phyloP scores from a whole-genome alignment of 106 monocot species.

The Ottelia alismoides region DNA sequence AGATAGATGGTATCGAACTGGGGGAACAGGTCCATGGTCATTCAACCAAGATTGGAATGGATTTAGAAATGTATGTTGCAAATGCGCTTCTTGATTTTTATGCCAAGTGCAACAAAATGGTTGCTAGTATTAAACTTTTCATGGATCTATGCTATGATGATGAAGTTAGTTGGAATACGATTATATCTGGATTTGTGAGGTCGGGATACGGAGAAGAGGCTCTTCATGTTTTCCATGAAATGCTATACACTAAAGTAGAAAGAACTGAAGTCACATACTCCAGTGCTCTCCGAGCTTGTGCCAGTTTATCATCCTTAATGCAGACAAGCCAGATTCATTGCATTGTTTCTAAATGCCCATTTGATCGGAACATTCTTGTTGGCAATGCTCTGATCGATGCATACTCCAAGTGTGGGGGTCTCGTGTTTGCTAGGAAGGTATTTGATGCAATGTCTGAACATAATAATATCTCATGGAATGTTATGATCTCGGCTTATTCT shows the following conservation, averaged over 20 bases:
- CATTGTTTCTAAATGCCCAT: conserved; percentile 49
- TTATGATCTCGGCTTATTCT: conserved; percentile 74
- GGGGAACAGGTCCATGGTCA: conserved; percentile 57
- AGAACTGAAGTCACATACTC: conserved; percentile 72
- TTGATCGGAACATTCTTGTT: conserved; percentile 33
- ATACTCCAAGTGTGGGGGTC: conserved; percentile 71
- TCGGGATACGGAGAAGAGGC: conserved; percentile 53
- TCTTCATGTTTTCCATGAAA: conserved; percentile 44
- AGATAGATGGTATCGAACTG: conserved; percentile 20
- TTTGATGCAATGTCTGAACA: conserved; percentile 37
- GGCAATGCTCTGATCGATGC: conserved; percentile 65
- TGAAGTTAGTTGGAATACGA: conserved; percentile 79
- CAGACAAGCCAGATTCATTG: conserved; percentile 46
- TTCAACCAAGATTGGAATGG: conserved; percentile 44
- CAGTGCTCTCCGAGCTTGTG: conserved; percentile 75
- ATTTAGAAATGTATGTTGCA: conserved; percentile 51
- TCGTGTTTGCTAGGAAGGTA: conserved; percentile 37
- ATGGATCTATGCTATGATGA: conserved; percentile 27
- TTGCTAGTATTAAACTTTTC: conserved; percentile 33
- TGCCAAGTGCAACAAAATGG: conserved; percentile 61
- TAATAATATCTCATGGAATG: conserved; percentile 81
- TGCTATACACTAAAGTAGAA: conserved; percentile 30
- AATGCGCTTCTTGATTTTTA: conserved; percentile 81
- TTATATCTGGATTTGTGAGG: conserved; percentile 63
- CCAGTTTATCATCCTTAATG: conserved; percentile 45